A percentile compares a stretch with the other conserved stretches of the same genome.
phyloP scores from a whole-genome alignment of 2,329 filamentous ascomycete genomes.

The Cercospora citrullina region DNA sequence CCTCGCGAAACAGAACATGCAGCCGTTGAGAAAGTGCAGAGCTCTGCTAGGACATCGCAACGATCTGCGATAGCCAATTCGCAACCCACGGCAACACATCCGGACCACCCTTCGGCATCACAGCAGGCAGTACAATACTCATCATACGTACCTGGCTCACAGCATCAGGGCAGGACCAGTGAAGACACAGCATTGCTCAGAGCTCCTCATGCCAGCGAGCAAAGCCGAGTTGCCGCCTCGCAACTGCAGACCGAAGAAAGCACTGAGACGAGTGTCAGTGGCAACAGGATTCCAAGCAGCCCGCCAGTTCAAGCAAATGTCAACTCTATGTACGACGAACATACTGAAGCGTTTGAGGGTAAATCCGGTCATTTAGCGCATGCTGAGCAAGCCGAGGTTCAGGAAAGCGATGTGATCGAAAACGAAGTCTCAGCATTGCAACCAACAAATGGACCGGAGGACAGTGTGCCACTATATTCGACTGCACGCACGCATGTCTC shows the following conservation, averaged over 20 bases:
- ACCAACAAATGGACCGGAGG: conserved; percentile 1
- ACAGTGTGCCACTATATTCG: conserved; percentile 29
- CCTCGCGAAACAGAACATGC: not conserved
- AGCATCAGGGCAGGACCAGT: conserved; percentile 37
- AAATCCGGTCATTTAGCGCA: conserved; percentile 19
- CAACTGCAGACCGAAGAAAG: conserved; percentile 17
- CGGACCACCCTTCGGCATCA: conserved; percentile 1
- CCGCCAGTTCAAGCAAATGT: conserved; percentile 31
- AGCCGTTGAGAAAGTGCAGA: not conserved
- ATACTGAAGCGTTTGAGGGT: conserved; percentile 23
- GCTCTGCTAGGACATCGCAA: conserved; percentile 31
- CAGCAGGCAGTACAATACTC: conserved; percentile 37
- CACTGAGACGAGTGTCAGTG: not conserved
- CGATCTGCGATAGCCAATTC: conserved; percentile 49
- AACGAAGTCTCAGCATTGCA: not conserved
- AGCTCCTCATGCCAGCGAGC: conserved; percentile 25
- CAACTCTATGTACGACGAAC: conserved; percentile 30
- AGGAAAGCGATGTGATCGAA: conserved; percentile 35
- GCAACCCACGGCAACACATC: conserved; percentile 36
- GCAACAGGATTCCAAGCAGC: conserved; percentile 37
- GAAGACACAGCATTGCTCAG: conserved; percentile 32
- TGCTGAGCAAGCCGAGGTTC: conserved; percentile 31
- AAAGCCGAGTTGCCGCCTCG: conserved; percentile 22
- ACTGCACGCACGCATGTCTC: conserved; percentile 45
- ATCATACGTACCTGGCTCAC: conserved; percentile 39